These are phyloP conservation scores for Aspergillus novoparasiticus DNA, from an alignment of 2,329 filamentous ascomycete genomes.

Conservation along the genomic window DNA sequence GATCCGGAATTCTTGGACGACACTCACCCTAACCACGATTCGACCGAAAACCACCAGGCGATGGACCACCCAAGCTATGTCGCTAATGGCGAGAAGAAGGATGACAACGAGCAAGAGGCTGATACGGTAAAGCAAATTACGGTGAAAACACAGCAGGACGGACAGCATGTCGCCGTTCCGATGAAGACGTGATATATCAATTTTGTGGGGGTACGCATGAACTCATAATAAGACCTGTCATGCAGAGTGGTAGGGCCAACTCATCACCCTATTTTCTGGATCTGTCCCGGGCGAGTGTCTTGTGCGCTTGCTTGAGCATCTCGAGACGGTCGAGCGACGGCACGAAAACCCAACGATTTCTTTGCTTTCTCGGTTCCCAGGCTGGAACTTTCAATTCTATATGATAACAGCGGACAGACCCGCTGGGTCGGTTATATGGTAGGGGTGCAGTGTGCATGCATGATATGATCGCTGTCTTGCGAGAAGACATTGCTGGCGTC, in stretches of 20 bases:
- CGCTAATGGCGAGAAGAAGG: slow-evolving; percentile 29
- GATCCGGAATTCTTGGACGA: slow-evolving; percentile 55
- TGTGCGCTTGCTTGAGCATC: not conserved
- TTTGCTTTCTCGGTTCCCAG: slow-evolving; percentile 19
- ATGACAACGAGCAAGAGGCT: slow-evolving; percentile 34
- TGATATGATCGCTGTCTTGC: slow-evolving; percentile 4
- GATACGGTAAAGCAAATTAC: slow-evolving; percentile 38
- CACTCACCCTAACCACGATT: slow-evolving; percentile 56
- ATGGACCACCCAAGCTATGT: slow-evolving; percentile 22
- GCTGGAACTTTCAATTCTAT: slow-evolving; percentile 20
- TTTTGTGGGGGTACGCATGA: not conserved
- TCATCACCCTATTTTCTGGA: not conserved
- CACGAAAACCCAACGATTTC: not conserved
- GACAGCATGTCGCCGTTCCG: slow-evolving; percentile 8
- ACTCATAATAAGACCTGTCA: not conserved
- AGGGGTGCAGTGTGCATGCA: slow-evolving; percentile 5
- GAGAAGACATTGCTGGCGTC: not conserved
- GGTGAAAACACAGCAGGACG: slow-evolving; percentile 17
- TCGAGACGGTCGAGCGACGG: not conserved
- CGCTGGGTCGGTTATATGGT: not conserved
- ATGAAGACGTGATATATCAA: slow-evolving; percentile 12
- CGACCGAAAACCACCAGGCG: slow-evolving; percentile 42
- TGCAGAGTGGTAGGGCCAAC: not conserved
- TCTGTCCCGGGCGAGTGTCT: not conserved
- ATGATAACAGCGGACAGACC: slow-evolving; percentile 4